These are phyloP conservation scores for Aquilaria yunnanensis DNA, from an alignment of 345 rosid species.

Conservation along the genomic window DNA sequence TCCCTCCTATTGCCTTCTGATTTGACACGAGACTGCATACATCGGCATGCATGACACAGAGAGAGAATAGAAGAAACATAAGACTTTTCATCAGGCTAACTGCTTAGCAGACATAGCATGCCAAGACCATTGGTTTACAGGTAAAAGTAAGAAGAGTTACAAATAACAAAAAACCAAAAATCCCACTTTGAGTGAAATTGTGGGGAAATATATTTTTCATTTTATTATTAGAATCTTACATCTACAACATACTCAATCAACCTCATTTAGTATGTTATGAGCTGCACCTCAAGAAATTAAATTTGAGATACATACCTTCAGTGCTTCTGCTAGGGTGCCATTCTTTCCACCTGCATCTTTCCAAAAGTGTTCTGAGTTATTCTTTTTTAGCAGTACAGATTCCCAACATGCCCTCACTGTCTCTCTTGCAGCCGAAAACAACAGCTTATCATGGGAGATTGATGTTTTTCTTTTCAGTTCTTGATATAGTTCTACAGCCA, in stretches of 20 bases:
- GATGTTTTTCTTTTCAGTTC: slow-evolving; percentile 38
- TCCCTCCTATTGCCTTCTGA: slow-evolving; percentile 42
- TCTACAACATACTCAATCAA: too few species aligned
- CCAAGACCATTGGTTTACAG: neutral
- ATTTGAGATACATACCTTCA: slow-evolving; percentile 34
- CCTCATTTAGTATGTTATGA: too few species aligned
- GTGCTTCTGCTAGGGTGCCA: slow-evolving; percentile 46
- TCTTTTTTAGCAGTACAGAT: slow-evolving; percentile 28
- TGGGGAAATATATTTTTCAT: neutral
- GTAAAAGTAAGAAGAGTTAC: slow-evolving; percentile 1
- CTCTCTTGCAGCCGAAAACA: slow-evolving; percentile 53
- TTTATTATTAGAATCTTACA: too few species aligned
- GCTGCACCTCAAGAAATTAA: neutral
- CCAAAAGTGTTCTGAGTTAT: slow-evolving; percentile 38
- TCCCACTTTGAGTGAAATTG: neutral
- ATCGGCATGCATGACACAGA: slow-evolving; percentile 3
- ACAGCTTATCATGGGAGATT: slow-evolving; percentile 59
- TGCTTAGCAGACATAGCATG: neutral
- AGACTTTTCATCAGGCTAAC: neutral
- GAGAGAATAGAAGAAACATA: slow-evolving; percentile 8
- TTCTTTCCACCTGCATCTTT: slow-evolving; percentile 42
- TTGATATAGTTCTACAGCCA: slow-evolving; percentile 41
- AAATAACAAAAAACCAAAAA: slow-evolving; percentile 9
- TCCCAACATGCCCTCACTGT: slow-evolving; percentile 60
- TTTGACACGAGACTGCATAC: slow-evolving; percentile 44